Base-by-base conservation (phyloP, 2,329 filamentous ascomycete genomes). In the Colletotrichum orchidophilum region DNA sequence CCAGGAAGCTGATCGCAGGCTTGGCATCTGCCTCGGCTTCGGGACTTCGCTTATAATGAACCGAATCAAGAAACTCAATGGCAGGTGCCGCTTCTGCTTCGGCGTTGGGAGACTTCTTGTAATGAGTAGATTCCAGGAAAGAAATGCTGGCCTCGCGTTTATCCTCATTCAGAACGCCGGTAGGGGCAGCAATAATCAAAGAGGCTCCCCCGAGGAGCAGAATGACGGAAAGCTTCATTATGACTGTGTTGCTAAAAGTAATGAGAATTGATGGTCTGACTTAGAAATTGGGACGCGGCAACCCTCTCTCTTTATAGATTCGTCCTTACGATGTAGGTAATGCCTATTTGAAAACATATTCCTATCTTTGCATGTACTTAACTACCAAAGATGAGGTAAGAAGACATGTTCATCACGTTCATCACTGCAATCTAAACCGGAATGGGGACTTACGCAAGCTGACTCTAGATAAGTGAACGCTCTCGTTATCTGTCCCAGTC, bases 41-140 rank as follows among this genome's bases (percentile, higher is more conserved):
- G 42, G 63, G 53, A 18, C 33, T 53, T 27, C 27, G 59, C 63
- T 66, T 66, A 31, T 66, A 65, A 27, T 65, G 63, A 13, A n/a
- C 18, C 13, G 63, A 59, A n/a, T 58, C 63, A 11, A 65, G 29
- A 54, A 66, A 66, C 9, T 57, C 33, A 15, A 54, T 62, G 3
- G 18, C 52, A 21, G 52, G 27, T 5, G 27, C 52, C 18, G 52
- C 27, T 9, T 54, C 52, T 8, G 27, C 52, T 7, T n/a, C 27
- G 27, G 52, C 52, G 27, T 31, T 9, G 7, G 52, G 15, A 5
- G 27, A 11, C n/a, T 29, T 54, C 52, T 31, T 55, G 15, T 55
- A 31, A 13, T 55, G 52, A 1, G n/a, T 29, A 21, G 52, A 55
- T 13, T 55, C 52, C 12, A 33, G 27, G 52, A 55, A 55, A 31